These are phyloP conservation scores for Pseudozyma sp. DNA, from an alignment of 1,284 basidiomycete species.

Conservation along the genomic window DNA sequence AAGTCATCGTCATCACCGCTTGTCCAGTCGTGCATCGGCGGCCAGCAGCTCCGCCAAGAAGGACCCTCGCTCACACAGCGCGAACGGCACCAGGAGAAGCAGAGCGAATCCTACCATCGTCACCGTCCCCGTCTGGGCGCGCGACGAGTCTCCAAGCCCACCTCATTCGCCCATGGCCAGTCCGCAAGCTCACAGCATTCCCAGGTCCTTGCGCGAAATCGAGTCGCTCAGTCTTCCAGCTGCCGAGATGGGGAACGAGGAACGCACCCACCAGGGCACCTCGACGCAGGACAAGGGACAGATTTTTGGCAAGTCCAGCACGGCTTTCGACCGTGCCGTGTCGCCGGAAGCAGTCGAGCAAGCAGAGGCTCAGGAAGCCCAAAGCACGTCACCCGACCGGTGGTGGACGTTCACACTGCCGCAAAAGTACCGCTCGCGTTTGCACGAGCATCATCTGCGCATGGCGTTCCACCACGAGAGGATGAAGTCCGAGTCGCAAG, in stretches of 20 bases:
- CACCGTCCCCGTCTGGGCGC: conserved; percentile 51
- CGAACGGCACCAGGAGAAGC: conserved; percentile 17
- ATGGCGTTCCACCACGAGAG: conserved; percentile 48
- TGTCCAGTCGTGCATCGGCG: conserved; percentile 29
- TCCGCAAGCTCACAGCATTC: conserved; percentile 29
- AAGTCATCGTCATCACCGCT: conserved; percentile 21
- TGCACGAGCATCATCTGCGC: conserved; percentile 55
- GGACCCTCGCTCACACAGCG: conserved; percentile 12
- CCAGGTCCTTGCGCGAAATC: conserved; percentile 22
- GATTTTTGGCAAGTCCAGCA: conserved; percentile 10
- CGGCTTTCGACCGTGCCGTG: conserved; percentile 22
- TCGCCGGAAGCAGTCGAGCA: conserved; percentile 28
- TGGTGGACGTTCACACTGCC: conserved; percentile 64
- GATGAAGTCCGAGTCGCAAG: conserved; percentile 20
- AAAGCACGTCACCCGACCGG: conserved; percentile 37
- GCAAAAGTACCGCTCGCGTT: conserved; percentile 51
- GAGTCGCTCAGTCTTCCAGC: conserved; percentile 27
- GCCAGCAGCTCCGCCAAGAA: conserved; percentile 27
- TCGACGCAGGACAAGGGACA: conserved; percentile 19
- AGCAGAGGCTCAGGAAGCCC: conserved; percentile 30
- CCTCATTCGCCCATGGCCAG: conserved; percentile 33
- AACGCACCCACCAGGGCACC: conserved; percentile 11
- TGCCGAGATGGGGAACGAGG: conserved; percentile 19
- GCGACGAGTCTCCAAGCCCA: conserved; percentile 51
- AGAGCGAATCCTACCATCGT: conserved; percentile 43